Evolutionary conservation across 345 rosid species (phyloP).

Genomic region (Gossypium bickii): DNA sequence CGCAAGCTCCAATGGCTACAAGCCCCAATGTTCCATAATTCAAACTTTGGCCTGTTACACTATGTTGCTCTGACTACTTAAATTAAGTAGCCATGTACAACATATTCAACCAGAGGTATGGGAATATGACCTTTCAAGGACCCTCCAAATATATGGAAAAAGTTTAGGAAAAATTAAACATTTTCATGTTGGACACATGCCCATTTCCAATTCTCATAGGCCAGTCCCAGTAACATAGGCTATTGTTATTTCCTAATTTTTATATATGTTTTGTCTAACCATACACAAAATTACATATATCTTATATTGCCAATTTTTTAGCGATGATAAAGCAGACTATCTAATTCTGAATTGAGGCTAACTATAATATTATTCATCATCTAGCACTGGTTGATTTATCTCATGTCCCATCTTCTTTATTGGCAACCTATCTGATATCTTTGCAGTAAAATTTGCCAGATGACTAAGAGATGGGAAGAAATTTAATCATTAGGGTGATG

Average conservation of each 20-base stretch:
- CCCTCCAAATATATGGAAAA: background rate
- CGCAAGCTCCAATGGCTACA: background rate
- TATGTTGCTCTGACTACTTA: background rate
- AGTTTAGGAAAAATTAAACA: background rate
- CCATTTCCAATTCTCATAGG: background rate
- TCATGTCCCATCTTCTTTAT: background rate
- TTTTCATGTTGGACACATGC: background rate
- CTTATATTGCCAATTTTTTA: background rate
- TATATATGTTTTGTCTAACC: background rate
- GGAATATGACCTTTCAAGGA: background rate
- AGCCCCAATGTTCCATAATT: background rate
- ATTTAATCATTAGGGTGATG: background rate
- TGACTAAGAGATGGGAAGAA: background rate
- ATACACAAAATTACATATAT: background rate
- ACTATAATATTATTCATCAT: background rate
- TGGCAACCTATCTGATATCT: background rate
- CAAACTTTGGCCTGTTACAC: background rate
- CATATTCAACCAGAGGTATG: background rate
- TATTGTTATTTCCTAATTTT: background rate
- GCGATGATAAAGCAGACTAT: background rate
- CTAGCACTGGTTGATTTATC: background rate
- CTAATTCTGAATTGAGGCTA: background rate
- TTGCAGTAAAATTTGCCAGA: background rate
- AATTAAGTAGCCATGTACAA: background rate
- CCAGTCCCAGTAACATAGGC: background rate